Evolutionary conservation across 2,329 filamentous ascomycete genomes (phyloP).

Genomic region (Cladosporium sp.): DNA sequence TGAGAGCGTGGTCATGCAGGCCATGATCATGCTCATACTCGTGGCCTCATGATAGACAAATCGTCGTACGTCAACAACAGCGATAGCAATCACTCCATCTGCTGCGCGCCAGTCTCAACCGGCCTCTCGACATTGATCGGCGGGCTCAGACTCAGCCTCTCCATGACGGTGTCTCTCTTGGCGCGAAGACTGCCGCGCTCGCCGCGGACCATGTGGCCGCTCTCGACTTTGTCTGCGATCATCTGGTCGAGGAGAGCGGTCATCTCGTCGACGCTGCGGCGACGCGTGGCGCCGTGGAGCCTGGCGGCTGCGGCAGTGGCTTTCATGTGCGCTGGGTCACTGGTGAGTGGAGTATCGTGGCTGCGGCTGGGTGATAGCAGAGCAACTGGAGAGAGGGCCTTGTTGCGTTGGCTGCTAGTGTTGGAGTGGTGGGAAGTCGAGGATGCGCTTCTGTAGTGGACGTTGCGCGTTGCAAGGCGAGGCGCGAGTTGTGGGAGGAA

Average conservation of each 20-base stretch:
- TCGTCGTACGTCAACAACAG: neutral
- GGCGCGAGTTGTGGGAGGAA: neutral
- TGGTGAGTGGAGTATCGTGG: neutral
- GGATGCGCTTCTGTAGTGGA: conserved; percentile 33
- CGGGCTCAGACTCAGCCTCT: conserved; percentile 17
- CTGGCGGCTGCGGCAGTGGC: conserved; percentile 16
- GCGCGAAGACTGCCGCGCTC: conserved; percentile 65
- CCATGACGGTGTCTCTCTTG: conserved; percentile 37
- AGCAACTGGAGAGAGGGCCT: conserved; percentile 35
- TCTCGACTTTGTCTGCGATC: conserved; percentile 86
- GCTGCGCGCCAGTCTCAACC: conserved; percentile 1
- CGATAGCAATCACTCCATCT: neutral
- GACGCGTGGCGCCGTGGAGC: conserved; percentile 23
- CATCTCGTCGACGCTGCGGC: conserved; percentile 83
- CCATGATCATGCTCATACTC: neutral
- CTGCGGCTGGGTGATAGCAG: conserved; percentile 27
- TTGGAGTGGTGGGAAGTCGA: conserved; percentile 28
- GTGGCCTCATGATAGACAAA: neutral
- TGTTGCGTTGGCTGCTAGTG: conserved; percentile 33
- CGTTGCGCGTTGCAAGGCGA: conserved; percentile 19
- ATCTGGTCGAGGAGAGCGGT: conserved; percentile 93
- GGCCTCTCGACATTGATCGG: conserved; percentile 5
- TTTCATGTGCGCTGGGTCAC: conserved; percentile 15
- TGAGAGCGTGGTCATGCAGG: neutral
- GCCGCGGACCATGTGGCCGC: conserved; percentile 69